Base-by-base conservation (phyloP, 2,329 filamentous ascomycete genomes). In the Raffaelea albimanens region DNA sequence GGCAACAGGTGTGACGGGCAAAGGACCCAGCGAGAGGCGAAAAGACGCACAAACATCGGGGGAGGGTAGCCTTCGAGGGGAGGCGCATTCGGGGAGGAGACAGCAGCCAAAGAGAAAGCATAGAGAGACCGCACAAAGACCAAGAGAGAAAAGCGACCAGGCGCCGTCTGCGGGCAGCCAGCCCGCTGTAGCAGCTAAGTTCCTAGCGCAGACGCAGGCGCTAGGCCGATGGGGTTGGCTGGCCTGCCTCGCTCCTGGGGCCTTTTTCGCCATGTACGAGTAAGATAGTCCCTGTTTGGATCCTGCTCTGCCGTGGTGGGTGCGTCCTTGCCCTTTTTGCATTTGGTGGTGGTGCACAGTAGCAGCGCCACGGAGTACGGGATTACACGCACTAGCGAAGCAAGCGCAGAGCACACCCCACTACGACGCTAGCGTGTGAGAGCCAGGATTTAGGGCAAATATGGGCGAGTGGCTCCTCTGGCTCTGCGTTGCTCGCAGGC, bases 171-270 rank as follows among this genome's bases (percentile, higher is more conserved):
- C 44, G 38, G 23, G 9, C 22, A 36, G 7, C 25, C 34, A 45
- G 38, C 14, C 38, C 47, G 43, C 43, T 45, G 43, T 49, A 49
- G 47, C 43, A 49, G 43, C 43, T 45, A 49, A 34, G 19, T 42
- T 49, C 25, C 25, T 49, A 45, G 43, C 43, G 43, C 47, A 40
- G 18, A 18, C 29, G 40, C 40, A n/a, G 25, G 25, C 25, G 40
- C 40, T 43, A 39, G 19, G 31, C 34, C 16, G 31, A 41, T 29
- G 25, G 25, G 25, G 25, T 29, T 13, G 25, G n/a, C n/a, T n/a
- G n/a, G n/a, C 13, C 25, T 29, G 25, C 25, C 25, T 29, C 25
- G 25, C 13, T 29, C 13, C 7, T 29, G 25, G 13, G n/a, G n/a
- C n/a, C n/a, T n/a, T n/a, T n/a, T n/a, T n/a, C n/a, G n/a, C 25